Evolutionary conservation across 208 protist genomes (phyloP).

Genomic region (Acanthamoeba triangularis): DNA sequence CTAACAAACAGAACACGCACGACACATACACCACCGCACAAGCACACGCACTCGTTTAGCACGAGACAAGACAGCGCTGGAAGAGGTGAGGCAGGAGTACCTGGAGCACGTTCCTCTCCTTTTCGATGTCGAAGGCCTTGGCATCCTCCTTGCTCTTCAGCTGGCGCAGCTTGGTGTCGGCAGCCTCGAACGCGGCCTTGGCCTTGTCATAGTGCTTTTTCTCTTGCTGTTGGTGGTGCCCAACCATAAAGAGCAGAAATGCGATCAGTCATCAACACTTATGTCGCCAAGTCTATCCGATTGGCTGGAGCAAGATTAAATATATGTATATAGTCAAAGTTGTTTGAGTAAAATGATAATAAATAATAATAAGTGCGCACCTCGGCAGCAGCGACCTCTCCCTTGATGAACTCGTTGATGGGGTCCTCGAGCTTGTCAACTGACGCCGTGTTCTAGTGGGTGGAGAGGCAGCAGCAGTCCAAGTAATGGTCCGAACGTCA

Average conservation of each 20-base stretch:
- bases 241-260: neutral
- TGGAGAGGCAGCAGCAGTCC: neutral
- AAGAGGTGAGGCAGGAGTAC: neutral
- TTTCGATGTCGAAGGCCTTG: conserved; percentile 74
- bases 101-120: conserved; percentile 67
- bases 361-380: neutral
- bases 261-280: no score
- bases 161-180: conserved; percentile 63
- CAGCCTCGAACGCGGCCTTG: conserved; percentile 67
- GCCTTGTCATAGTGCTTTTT: conserved; percentile 76
- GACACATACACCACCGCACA: neutral
- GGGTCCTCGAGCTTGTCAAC: conserved; percentile 17
- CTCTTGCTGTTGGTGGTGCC: conserved; percentile 45
- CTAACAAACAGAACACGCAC: neutral
- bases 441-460: conserved; percentile 4
- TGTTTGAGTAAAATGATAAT: neutral
- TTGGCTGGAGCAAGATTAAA: neutral
- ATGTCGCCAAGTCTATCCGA: no score
- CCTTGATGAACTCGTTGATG: conserved; percentile 72
- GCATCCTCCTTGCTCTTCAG: conserved; percentile 72
- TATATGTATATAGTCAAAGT: neutral
- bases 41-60: neutral
- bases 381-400: conserved; percentile 67
- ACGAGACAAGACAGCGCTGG: neutral
- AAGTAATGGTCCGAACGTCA: neutral